phyloP scores from a whole-genome alignment of 306 rosid species.

The Lathyrus aphaca region DNA sequence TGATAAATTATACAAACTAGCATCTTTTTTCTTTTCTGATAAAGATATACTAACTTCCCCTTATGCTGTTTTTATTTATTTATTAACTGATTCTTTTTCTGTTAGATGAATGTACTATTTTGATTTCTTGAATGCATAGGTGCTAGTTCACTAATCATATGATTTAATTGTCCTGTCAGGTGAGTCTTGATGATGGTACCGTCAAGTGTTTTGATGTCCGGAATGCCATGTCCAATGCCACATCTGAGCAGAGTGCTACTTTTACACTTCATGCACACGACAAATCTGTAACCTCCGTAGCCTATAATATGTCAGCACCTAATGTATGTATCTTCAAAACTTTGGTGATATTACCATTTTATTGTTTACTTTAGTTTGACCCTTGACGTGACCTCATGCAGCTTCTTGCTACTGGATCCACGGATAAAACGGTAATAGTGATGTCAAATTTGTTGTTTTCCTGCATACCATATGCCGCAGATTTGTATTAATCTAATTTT shows the following conservation, averaged over 20 bases:
- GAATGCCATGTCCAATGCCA: conserved; percentile 55
- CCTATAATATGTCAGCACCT: conserved; percentile 69
- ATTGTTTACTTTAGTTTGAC: conserved; percentile 38
- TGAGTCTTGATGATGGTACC: conserved; percentile 88
- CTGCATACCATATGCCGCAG: conserved; percentile 4
- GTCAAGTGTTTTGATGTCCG: conserved; percentile 87
- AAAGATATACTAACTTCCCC: neutral
- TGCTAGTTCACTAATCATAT: conserved; percentile 20
- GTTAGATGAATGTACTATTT: conserved; percentile 19
- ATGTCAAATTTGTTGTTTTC: conserved; percentile 21
- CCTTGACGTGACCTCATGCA: conserved; percentile 42
- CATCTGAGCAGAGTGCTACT: conserved; percentile 59
- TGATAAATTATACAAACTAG: neutral
- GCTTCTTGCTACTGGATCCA: conserved; percentile 93
- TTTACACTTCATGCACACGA: conserved; percentile 95
- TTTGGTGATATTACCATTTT: conserved; percentile 24
- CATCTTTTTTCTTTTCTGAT: neutral
- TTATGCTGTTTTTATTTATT: neutral
- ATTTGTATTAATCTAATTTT: conserved; percentile 31
- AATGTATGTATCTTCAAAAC: conserved; percentile 58
- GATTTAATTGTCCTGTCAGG: conserved; percentile 53
- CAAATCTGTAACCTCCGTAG: conserved; percentile 71
- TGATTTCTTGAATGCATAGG: conserved; percentile 4
- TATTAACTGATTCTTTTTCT: conserved; percentile 7
- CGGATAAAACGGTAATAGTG: conserved; percentile 73